Base-by-base conservation (phyloP, 345 rosid species). In the Reutealis trisperma region DNA sequence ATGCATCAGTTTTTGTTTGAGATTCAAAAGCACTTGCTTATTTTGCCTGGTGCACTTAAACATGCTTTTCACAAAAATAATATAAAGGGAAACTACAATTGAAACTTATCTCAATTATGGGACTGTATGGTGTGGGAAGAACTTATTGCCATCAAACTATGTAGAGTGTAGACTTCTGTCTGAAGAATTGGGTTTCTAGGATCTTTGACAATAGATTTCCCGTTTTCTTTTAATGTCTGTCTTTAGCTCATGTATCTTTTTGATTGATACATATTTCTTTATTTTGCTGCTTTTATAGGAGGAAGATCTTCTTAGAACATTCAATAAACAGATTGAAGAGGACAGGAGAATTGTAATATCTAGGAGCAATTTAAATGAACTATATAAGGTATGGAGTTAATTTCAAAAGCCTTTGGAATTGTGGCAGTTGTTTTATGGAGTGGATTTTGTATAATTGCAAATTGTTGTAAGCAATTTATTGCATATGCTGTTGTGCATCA, bases 251-350 rank as follows among this genome's bases (percentile, higher is more conserved):
- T 15, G 12, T 44, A 41, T 58, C 32, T 65, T 73, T 4, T 8
- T 6, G 8, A 19, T 45, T 66, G 41, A 19, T 30, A 12, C 37
- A 10, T 69, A 67, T 18, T 71, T 77, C 42, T 77, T 64, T 27
- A 47, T 22, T 55, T 70, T 60, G 24, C 51, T 81, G 16, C 13
- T 63, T 79, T 71, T 82, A 70, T 83, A 96, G 99, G 98, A 96
- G 78, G 98, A 94, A 78, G 92, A 91, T 77, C 75, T 73, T 52
- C 96, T 89, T 32, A 81, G 75, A 74, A 86, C 84, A 72, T 96
- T 96, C 82, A 88, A 91, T 79, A 92, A 96, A 85, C 99, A 93
- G 80, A 85, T 96, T 73, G 97, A 90, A 77, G 99, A 92, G 74
- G 99, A 96, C 82, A 88, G 94, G 85, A 92, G 78, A 83, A 88